Base-by-base conservation (phyloP, 2,329 filamentous ascomycete genomes). In the Diplodia seriata region DNA sequence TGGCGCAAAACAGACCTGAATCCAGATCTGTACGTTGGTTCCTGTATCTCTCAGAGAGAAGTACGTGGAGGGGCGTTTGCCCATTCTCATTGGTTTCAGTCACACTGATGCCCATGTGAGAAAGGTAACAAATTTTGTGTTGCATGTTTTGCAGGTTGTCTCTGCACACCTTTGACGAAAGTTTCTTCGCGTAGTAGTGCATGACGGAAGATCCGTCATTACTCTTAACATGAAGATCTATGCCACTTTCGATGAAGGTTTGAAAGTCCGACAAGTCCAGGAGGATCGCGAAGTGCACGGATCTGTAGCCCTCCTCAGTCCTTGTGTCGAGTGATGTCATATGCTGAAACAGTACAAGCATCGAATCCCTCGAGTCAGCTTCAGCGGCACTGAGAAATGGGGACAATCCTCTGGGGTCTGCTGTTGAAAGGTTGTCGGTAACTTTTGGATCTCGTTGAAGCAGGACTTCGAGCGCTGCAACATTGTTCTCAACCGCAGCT, bases 61-160 rank as follows among this genome's bases (percentile, higher is more conserved):
- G 23, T 2, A 5, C 11, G 5, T 51, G 49, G 2, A 51, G 20
- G 12, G 49, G 23, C 1, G 20, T 15, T 29, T 26, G 23, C 1
- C 49, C 49, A 0, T 14, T 4, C 4, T 26, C 49, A 1, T 51
- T 51, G 9, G 4, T 2, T 1, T 6, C 11, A 1, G 11, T 23
- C 5, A 4, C 20, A 3, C 20, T 26, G 5, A 51, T n/a, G 1
- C 20, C 11, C 20, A 4, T 7, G n/a, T 12, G 3, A 0, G 18
- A 2, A 12, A 51, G 14, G 0, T 4, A 29, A 0, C 5, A 1
- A 15, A 51, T 38, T 1, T 56, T 56, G 3, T 3, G 0, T 15
- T 11, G 12, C 1, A 56, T 4, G 0, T 56, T 2, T 2, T 14
- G 1, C 2, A 11, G 3, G 9, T 2, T 9, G 1, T 33, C 31